These are phyloP conservation scores for Corynespora cassiicola DNA, from an alignment of 2,329 filamentous ascomycete genomes.

Conservation along the genomic window DNA sequence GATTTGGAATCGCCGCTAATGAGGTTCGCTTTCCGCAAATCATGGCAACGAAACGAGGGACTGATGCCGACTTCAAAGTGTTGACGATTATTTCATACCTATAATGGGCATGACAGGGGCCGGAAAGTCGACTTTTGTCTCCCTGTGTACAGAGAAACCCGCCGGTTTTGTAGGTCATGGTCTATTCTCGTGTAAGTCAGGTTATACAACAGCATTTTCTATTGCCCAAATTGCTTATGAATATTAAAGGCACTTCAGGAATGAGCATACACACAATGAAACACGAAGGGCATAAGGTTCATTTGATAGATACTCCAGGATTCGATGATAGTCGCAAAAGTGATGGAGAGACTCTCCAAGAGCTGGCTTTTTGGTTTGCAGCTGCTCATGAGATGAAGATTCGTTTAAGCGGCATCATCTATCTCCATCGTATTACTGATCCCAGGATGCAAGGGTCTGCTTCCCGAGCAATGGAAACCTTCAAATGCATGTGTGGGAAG, in stretches of 20 bases:
- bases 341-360: slow-evolving; percentile 51
- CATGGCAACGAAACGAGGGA: too few relatives aligned
- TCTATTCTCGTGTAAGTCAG: slow-evolving; percentile 30
- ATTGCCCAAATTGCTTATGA: background rate
- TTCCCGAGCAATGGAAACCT: slow-evolving; percentile 51
- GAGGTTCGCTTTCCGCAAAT: too few relatives aligned
- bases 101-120: slow-evolving; percentile 51
- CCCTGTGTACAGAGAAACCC: slow-evolving; percentile 12
- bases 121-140: slow-evolving; percentile 50
- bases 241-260: slow-evolving; percentile 6
- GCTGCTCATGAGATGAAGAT: slow-evolving; percentile 37
- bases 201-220: slow-evolving; percentile 1
- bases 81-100: slow-evolving; percentile 29
- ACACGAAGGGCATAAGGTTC: slow-evolving; percentile 13
- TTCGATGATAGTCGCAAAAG: slow-evolving; percentile 53
- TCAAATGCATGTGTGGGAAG: slow-evolving; percentile 52
- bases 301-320: slow-evolving; percentile 55
- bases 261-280: slow-evolving; percentile 18
- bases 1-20: too few relatives aligned
- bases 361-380: slow-evolving; percentile 50
- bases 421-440: slow-evolving; percentile 54
- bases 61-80: too few relatives aligned
- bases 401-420: slow-evolving; percentile 53
- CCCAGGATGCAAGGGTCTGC: slow-evolving; percentile 49
- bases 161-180: slow-evolving; percentile 30